These are phyloP conservation scores for Bremia lactucae DNA, from an alignment of 352 stramenopile species.

Conservation along the genomic window DNA sequence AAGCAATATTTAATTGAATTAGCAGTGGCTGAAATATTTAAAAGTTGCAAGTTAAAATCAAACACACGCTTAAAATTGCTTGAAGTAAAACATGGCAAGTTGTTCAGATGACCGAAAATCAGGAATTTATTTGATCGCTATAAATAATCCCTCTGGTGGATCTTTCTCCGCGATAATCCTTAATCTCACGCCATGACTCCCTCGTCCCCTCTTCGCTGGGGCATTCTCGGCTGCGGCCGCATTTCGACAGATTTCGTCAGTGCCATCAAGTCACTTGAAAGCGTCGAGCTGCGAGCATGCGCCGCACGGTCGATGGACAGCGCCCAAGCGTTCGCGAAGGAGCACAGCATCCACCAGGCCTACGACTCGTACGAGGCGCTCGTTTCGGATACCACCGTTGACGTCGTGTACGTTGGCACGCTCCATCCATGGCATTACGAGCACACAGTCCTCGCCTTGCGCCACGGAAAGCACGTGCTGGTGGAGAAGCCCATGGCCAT, in stretches of 20 bases:
- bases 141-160: too few relatives aligned
- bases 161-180: too few relatives aligned
- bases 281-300: slow-evolving; percentile 31
- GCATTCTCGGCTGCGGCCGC: slow-evolving; percentile 56
- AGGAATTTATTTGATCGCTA: too few relatives aligned
- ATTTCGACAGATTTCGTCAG: slow-evolving; percentile 55
- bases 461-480: slow-evolving; percentile 85
- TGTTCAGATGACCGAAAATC: too few relatives aligned
- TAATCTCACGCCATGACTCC: neutral
- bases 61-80: too few relatives aligned
- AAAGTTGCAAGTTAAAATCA: too few relatives aligned
- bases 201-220: slow-evolving; percentile 32
- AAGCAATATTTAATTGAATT: too few relatives aligned
- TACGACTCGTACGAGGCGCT: slow-evolving; percentile 86
- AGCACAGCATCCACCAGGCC: slow-evolving; percentile 20
- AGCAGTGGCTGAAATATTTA: too few relatives aligned
- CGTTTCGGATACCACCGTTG: slow-evolving; percentile 58
- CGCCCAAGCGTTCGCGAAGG: slow-evolving; percentile 34
- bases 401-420: slow-evolving; percentile 90
- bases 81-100: too few relatives aligned
- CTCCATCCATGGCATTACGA: slow-evolving; percentile 79
- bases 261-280: slow-evolving; percentile 24
- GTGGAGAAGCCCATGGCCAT: slow-evolving; percentile 91
- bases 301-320: slow-evolving; percentile 35
- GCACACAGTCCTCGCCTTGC: slow-evolving; percentile 64